phyloP scores from a whole-genome alignment of 2,329 filamentous ascomycete genomes.

The Penicillium sp. region DNA sequence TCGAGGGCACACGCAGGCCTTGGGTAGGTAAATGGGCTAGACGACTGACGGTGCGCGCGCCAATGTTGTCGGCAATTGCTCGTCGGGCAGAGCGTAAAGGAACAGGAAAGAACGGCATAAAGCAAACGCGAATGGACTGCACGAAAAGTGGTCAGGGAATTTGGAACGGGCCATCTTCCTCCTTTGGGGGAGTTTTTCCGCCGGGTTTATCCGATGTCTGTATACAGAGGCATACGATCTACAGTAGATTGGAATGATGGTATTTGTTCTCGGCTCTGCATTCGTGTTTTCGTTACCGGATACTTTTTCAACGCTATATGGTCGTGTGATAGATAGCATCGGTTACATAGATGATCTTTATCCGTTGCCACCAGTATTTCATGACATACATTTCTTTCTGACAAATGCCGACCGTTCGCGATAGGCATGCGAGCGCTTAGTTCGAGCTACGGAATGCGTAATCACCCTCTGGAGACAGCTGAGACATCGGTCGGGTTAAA shows the following conservation, averaged over 20 bases:
- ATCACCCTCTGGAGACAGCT: no score
- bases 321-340: no score
- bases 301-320: no score
- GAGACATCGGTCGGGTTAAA: neutral
- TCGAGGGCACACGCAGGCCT: conserved; percentile 22
- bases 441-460: no score
- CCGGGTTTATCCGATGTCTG: conserved; percentile 14
- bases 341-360: no score
- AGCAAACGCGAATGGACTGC: conserved; percentile 14
- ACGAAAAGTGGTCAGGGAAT: conserved; percentile 9
- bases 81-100: conserved; percentile 29
- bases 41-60: conserved; percentile 12
- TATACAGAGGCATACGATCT: neutral
- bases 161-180: conserved; percentile 16
- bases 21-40: conserved; percentile 21
- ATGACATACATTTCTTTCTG: no score
- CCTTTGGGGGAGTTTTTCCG: conserved; percentile 16
- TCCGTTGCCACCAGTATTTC: no score
- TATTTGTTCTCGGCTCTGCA: neutral
- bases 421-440: no score
- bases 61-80: conserved; percentile 27
- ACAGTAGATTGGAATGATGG: neutral
- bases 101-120: conserved; percentile 31
- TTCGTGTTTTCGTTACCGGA: no score
- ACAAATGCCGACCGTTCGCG: no score